Percentiles rank a stretch among this genome's conserved stretches.
Evolutionary conservation across 805 yeast genomes (phyloP).

Genomic region (Sungouiella blattae): DNA sequence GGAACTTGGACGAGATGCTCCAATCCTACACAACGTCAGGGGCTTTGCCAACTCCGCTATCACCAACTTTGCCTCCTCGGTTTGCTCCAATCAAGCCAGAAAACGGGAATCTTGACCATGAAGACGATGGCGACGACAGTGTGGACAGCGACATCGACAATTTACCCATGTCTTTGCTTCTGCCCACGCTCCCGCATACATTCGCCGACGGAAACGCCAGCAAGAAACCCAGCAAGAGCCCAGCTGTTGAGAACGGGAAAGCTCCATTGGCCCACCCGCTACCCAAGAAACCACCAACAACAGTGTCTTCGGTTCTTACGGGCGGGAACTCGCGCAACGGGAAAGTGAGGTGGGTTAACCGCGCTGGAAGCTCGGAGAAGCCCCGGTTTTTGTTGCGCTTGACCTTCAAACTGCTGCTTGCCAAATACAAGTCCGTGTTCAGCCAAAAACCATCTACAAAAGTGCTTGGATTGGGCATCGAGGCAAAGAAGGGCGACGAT

Average conservation of each 20-base stretch:
- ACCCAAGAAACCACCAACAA: conserved; percentile 15
- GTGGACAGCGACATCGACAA: conserved; percentile 21
- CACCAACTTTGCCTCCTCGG: conserved; percentile 36
- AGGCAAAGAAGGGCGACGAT: conserved; percentile 1
- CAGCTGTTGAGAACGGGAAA: background rate
- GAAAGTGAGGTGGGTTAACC: conserved; percentile 29
- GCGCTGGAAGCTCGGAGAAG: conserved; percentile 19
- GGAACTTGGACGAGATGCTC: conserved; percentile 41
- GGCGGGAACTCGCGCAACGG: conserved; percentile 1
- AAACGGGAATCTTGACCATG: conserved; percentile 2
- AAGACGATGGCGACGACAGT: conserved; percentile 6
- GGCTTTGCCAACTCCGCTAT: conserved; percentile 33
- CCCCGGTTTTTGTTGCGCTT: conserved; percentile 26
- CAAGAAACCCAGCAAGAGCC: background rate
- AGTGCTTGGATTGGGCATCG: conserved; percentile 12
- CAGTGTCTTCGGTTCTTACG: conserved; percentile 6
- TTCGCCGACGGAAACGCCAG: conserved; percentile 9
- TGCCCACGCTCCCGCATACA: conserved; percentile 32
- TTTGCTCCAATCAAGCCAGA: too few species aligned
- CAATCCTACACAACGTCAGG: conserved; percentile 30
- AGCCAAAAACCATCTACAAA: conserved; percentile 11
- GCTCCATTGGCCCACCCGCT: conserved; percentile 11
- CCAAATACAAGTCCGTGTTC: conserved; percentile 11
- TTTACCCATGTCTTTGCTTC: conserved; percentile 27
- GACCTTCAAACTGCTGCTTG: conserved; percentile 16